Base-by-base conservation (phyloP, 2,329 filamentous ascomycete species). In the Ophiocordyceps unilateralis region DNA sequence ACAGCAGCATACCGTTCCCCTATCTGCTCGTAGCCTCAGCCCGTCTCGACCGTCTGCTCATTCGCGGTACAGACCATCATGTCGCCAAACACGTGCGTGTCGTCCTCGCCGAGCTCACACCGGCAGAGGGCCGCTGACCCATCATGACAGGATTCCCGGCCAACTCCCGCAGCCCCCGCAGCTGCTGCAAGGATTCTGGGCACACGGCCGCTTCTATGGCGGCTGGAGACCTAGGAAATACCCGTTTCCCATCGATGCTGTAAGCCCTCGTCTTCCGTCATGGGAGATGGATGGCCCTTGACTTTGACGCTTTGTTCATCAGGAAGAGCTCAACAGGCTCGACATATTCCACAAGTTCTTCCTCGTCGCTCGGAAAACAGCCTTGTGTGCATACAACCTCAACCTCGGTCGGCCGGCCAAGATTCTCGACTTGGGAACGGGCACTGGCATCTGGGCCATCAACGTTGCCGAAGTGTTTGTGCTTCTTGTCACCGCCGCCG, bases 371-470 rank as follows among this genome's bases (percentile, higher is more conserved):
- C 76, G 81, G 48, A 66, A 70, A 32, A 58, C 68, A 2, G 51
- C 51, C 26, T 48, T 55, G 2, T 58, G 44, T 44, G 49, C 43
- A 23, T 44, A 46, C 44, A 48, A 36, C 26, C 48, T 52, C 21
- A 43, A 40, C 42, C 47, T 22, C 37, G 45, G 46, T 19, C 46
- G 43, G 40, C 43, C 39, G 4, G 55, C 54, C 24, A 61, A 64
- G 41, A 68, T 81, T 40, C 56, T 82, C 37, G 78, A 82, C 53
- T 56, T 94, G 43, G 89, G 87, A 37, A 88, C 82, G 48, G 89
- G 88, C 19, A 93, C 86, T 1, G 87, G 86, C 34, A 89, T 93
- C 47, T 96, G 89, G 89, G 76, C 82, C 36, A 83, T 93, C 52
- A 82, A 89, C 50, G 81, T 94, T 63, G 82, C 83, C 48, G 78